These are phyloP conservation scores for Pseudonectria buxi DNA, from an alignment of 2,329 filamentous ascomycete genomes.

Conservation along the genomic window DNA sequence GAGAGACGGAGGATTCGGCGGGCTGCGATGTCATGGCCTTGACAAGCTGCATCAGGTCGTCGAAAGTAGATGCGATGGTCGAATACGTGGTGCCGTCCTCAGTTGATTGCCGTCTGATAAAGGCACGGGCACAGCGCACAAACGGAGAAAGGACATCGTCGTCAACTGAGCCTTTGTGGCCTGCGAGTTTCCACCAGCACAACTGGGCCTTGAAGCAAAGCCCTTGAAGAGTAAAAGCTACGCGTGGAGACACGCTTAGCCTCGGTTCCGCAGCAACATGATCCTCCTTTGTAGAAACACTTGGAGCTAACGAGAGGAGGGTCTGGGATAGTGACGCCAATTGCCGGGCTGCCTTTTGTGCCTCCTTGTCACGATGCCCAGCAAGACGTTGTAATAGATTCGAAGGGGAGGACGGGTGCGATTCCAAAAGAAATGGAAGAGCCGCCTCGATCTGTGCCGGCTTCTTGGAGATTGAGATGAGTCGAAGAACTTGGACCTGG, in stretches of 20 bases:
- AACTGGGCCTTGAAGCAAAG: slow-evolving; percentile 55
- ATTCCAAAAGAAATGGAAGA: slow-evolving; percentile 47
- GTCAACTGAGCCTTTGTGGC: slow-evolving; percentile 52
- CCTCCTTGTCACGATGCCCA: slow-evolving; percentile 36
- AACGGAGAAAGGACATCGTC: slow-evolving; percentile 62
- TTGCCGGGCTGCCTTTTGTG: slow-evolving; percentile 55
- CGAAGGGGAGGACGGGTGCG: slow-evolving; percentile 49
- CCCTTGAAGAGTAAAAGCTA: slow-evolving; percentile 56
- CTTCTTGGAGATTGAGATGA: slow-evolving; percentile 55
- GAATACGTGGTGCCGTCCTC: slow-evolving; percentile 31
- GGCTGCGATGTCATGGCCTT: slow-evolving; percentile 28
- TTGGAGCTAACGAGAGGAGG: slow-evolving; percentile 60
- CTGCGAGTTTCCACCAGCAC: slow-evolving; percentile 59
- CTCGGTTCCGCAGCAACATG: slow-evolving; percentile 44
- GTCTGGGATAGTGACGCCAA: slow-evolving; percentile 60
- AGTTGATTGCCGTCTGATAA: slow-evolving; percentile 44
- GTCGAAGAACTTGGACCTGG: slow-evolving; percentile 58
- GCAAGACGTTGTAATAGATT: slow-evolving; percentile 47
- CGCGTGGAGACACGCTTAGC: slow-evolving; percentile 48
- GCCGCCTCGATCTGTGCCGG: slow-evolving; percentile 52
- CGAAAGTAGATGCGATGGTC: slow-evolving; percentile 25
- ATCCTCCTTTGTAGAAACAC: slow-evolving; percentile 59
- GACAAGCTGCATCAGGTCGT: slow-evolving; percentile 27
- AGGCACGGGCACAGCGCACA: slow-evolving; percentile 55
- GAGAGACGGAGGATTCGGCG: slow-evolving; percentile 32